These are phyloP conservation scores for Phytophthora kernoviae DNA, from an alignment of 352 stramenopile genomes.

Conservation along the genomic window DNA sequence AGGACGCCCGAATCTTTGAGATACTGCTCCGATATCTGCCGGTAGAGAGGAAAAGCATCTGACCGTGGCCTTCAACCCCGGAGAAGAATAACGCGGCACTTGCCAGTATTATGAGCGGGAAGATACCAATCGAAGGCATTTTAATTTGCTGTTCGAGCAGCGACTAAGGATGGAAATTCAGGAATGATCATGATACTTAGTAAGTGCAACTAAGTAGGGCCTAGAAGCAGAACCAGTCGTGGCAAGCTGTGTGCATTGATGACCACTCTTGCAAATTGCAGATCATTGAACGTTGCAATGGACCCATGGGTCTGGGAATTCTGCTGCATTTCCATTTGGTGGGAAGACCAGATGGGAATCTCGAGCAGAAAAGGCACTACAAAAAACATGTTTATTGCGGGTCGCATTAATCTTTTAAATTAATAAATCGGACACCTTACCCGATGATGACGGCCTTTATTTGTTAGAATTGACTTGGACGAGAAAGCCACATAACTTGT, in stretches of 20 bases:
- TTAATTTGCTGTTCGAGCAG: constrained; percentile 20
- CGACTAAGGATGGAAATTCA: constrained; percentile 23
- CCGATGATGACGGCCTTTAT: too few species aligned
- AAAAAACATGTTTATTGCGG: too few species aligned
- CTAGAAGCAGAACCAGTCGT: background rate
- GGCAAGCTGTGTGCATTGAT: background rate
- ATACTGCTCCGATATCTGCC: constrained; percentile 33
- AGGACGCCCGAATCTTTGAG: constrained; percentile 32
- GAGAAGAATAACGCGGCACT: constrained; percentile 20
- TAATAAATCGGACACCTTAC: too few species aligned
- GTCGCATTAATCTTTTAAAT: too few species aligned
- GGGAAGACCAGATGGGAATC: constrained; percentile 10
- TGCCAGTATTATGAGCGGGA: constrained; percentile 8
- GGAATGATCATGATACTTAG: constrained; percentile 12
- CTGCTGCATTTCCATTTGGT: constrained; percentile 7
- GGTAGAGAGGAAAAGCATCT: constrained; percentile 19
- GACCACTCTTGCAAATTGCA: background rate
- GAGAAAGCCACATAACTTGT: too few species aligned
- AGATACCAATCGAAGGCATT: constrained; percentile 27
- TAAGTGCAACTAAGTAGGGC: background rate
- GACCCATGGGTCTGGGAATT: background rate
- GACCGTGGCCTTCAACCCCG: constrained; percentile 24
- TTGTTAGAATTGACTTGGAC: too few species aligned
- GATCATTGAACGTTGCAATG: background rate
- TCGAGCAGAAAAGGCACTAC: too few species aligned